These are phyloP conservation scores for Fusarium buharicum DNA, from an alignment of 2,329 filamentous ascomycete species.

Conservation along the genomic window DNA sequence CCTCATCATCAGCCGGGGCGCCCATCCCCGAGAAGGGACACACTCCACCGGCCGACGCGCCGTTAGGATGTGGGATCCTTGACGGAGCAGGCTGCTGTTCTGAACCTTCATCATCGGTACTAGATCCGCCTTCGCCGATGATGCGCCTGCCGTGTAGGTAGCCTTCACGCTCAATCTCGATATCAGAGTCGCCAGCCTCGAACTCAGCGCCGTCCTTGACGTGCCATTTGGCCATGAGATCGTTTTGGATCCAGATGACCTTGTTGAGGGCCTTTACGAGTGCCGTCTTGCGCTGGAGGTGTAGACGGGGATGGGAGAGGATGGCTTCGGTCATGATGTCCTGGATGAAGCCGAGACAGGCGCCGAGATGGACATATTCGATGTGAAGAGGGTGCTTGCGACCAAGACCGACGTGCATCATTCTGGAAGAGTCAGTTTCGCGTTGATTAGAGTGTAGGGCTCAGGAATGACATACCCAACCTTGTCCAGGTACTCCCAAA, in stretches of 20 bases:
- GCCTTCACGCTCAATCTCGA: slow-evolving; percentile 69
- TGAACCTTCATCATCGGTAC: slow-evolving; percentile 35
- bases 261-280: slow-evolving; percentile 81
- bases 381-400: slow-evolving; percentile 78
- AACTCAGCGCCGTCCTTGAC: slow-evolving; percentile 75
- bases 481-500: slow-evolving; percentile 87
- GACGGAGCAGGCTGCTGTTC: slow-evolving; percentile 27
- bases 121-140: slow-evolving; percentile 51
- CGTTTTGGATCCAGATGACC: slow-evolving; percentile 89
- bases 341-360: slow-evolving; percentile 77
- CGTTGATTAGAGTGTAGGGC: background rate
- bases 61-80: slow-evolving; percentile 32
- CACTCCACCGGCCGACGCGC: slow-evolving; percentile 33
- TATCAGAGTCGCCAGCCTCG: slow-evolving; percentile 56
- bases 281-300: slow-evolving; percentile 74
- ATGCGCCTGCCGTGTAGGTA: slow-evolving; percentile 72
- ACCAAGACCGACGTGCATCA: slow-evolving; percentile 84
- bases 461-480: slow-evolving; percentile 67
- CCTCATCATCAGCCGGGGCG: slow-evolving; percentile 24
- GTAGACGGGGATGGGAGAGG: slow-evolving; percentile 74
- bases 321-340: slow-evolving; percentile 82
- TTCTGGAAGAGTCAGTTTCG: slow-evolving; percentile 52
- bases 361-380: slow-evolving; percentile 83
- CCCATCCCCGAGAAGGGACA: slow-evolving; percentile 45
- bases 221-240: slow-evolving; percentile 86